Evolutionary conservation across 2,329 filamentous ascomycete genomes (phyloP), one percentile per base, ranked within the genome.

Genomic region (Sclerotinia minor): DNA sequence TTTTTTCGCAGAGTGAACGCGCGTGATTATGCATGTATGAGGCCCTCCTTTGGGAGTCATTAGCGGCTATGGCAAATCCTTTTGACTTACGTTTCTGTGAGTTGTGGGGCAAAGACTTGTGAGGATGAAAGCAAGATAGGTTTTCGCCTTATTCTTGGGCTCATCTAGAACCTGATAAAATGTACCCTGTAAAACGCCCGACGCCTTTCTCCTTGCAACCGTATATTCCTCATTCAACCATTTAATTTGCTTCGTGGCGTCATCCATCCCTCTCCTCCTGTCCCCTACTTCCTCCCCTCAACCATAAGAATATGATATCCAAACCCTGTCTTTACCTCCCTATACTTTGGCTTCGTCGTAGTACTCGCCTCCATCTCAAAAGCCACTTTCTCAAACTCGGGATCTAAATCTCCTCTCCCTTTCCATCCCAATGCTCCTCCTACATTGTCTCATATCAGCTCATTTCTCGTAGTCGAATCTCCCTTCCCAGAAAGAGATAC

Each of bases 241-340:
- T 13, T 65, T 3, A 26, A 49, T 35, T 17, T 13, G 24, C 26
- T 32, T 68, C 47, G 53, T 32, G 41, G 8, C 53, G 9, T 3
- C 26, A 24, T 41, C 26, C 7, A 17, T n/a, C 35, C 35, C 32
- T 15, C 8, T n/a, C n/a, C n/a, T n/a, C n/a, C n/a, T n/a, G n/a
- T n/a, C n/a, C n/a, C 55, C 72, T 65, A 78, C 68, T 77, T 78
- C 49, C 76, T 73, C 21, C 76, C 76, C 47, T 78, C 76, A 13
- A 93, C 90, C 87, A 93, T 92, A 72, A 94, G 86, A 71, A 94
- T 87, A 77, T 94, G 91, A 80, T 93, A 93, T 0, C 91, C 91
- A 79, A 91, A 89, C 0, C 81, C 83, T 1, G 91, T 93, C 82
- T 91, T 92, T 29, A 83, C 88, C 80, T 92, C 89, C 1, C 82